Evolutionary conservation across 805 yeast genomes (phyloP).

Genomic region (Tetrapisispora fleetii): DNA sequence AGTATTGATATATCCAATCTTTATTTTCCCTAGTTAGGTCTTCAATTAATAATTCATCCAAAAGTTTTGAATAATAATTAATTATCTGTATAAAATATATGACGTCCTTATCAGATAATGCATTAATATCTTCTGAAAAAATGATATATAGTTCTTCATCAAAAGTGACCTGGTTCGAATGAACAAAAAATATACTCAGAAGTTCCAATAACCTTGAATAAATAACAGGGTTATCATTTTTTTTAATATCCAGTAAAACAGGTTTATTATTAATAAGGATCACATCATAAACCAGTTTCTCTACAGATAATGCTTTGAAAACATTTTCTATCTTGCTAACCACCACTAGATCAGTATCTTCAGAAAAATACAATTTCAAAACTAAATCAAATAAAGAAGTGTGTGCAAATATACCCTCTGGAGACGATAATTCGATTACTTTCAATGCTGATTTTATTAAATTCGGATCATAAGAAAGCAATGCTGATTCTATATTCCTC

Average conservation of each 20-base stretch:
- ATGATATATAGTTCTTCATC: constrained; percentile 14
- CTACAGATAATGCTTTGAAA: constrained; percentile 10
- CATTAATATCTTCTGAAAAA: constrained; percentile 7
- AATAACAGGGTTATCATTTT: constrained; percentile 8
- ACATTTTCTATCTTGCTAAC: constrained; percentile 20
- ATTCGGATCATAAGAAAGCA: constrained; percentile 13
- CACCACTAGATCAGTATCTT: constrained; percentile 12
- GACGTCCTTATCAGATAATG: constrained; percentile 13
- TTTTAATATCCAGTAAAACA: constrained; percentile 10
- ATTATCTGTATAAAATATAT: constrained; percentile 18
- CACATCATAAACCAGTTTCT: constrained; percentile 17
- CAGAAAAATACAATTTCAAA: constrained; percentile 15
- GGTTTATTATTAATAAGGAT: constrained; percentile 15
- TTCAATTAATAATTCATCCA: constrained; percentile 3
- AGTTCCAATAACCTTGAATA: constrained; percentile 20
- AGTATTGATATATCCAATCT: constrained; percentile 11
- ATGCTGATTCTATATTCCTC: constrained; percentile 16
- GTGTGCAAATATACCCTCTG: constrained; percentile 19
- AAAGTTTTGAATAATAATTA: constrained; percentile 13
- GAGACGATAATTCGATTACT: constrained; percentile 20
- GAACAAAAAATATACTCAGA: constrained; percentile 7
- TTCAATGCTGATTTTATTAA: constrained; percentile 19
- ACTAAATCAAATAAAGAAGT: constrained; percentile 16
- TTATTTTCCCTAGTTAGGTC: not conserved
- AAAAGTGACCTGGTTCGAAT: constrained; percentile 12